These are phyloP conservation scores for Hortaea werneckii DNA, from an alignment of 2,329 filamentous ascomycete genomes.

Conservation along the genomic window DNA sequence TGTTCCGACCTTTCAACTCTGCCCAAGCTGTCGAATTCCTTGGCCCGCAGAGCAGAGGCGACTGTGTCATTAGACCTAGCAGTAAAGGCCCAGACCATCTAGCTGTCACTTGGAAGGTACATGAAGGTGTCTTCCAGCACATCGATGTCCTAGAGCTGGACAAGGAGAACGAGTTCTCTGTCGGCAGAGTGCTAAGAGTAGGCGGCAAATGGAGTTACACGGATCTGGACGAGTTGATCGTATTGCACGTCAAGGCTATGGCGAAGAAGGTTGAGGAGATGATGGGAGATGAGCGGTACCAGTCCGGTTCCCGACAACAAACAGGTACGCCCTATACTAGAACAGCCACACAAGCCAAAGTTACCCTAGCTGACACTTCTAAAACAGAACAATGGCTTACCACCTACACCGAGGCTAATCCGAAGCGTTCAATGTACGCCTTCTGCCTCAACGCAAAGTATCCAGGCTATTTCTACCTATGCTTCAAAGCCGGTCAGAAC, in stretches of 20 bases:
- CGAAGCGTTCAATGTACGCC: constrained; percentile 82
- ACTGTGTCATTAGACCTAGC: constrained; percentile 89
- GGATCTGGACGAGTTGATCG: constrained; percentile 94
- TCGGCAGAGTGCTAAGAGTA: constrained; percentile 76
- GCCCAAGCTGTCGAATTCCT: constrained; percentile 89
- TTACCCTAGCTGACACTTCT: neutral
- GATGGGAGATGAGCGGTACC: constrained; percentile 89
- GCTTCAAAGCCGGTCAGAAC: constrained; percentile 81
- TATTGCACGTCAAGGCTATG: constrained; percentile 96
- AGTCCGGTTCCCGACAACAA: constrained; percentile 66
- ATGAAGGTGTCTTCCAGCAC: constrained; percentile 92
- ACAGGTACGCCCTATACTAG: constrained; percentile 66
- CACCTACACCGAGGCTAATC: constrained; percentile 93
- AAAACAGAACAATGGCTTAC: constrained; percentile 80
- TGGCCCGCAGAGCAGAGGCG: constrained; percentile 72
- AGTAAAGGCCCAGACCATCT: constrained; percentile 93
- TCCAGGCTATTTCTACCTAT: constrained; percentile 89
- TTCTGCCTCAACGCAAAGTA: constrained; percentile 92
- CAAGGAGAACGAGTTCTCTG: constrained; percentile 93
- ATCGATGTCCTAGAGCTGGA: constrained; percentile 94
- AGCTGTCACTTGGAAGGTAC: constrained; percentile 95
- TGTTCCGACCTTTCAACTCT: constrained; percentile 89
- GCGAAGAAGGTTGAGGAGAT: constrained; percentile 94
- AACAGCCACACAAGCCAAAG: too few species aligned
- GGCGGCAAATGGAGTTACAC: constrained; percentile 84